Conservation (phyloP, 306 rosid genomes). For the Vigna unguiculata region DNA sequence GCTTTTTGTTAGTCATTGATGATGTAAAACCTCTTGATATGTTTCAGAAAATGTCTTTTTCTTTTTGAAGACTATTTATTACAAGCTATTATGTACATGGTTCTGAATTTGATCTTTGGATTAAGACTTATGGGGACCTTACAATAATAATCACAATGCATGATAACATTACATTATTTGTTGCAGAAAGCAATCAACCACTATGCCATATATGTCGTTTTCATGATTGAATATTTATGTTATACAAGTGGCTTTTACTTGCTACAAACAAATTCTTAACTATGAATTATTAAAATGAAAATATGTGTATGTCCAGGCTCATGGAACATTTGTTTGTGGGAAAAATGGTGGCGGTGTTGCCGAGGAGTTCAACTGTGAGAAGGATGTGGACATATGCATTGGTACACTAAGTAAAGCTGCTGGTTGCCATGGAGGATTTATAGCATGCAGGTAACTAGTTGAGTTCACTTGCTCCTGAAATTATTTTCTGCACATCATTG, state of each 20-base stretch:
- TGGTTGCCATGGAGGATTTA: slow-evolving; percentile 97
- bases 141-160: neutral
- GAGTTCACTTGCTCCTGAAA: slow-evolving; percentile 25
- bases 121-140: neutral
- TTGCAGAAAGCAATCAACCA: neutral
- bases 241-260: neutral
- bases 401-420: slow-evolving; percentile 97
- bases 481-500: slow-evolving; percentile 11
- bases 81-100: slow-evolving; percentile 4
- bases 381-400: slow-evolving; percentile 82
- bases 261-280: neutral
- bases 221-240: slow-evolving; percentile 6
- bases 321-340: slow-evolving; percentile 94
- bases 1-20: slow-evolving; percentile 83
- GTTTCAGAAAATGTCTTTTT: slow-evolving; percentile 34
- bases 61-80: slow-evolving; percentile 23
- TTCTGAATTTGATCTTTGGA: slow-evolving; percentile 11
- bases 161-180: neutral
- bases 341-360: slow-evolving; percentile 96
- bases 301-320: slow-evolving; percentile 67
- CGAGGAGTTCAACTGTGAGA: slow-evolving; percentile 85
- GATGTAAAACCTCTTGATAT: slow-evolving; percentile 69
- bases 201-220: neutral
- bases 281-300: slow-evolving; percentile 31
- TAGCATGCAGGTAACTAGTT: slow-evolving; percentile 86